These are phyloP conservation scores for Clohesyomyces aquaticus DNA, from an alignment of 495 filamentous ascomycete genomes.

Conservation along the genomic window DNA sequence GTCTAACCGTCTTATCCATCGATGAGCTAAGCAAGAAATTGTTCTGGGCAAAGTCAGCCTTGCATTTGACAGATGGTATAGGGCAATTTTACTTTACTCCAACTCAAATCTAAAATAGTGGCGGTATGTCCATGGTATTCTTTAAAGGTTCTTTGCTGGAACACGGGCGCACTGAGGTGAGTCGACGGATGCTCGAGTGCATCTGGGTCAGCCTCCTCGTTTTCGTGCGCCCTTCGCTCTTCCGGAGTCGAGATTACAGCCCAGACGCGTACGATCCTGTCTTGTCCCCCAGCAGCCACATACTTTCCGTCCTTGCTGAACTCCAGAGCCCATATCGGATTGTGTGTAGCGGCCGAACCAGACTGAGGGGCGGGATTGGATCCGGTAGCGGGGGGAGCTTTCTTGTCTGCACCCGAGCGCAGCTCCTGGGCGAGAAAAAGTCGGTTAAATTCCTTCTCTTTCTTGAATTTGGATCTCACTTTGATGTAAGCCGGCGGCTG, in stretches of 20 bases:
- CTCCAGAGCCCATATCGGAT: constrained; percentile 84
- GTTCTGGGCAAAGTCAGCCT: constrained; percentile 64
- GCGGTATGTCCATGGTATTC: constrained; percentile 86
- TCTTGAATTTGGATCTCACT: constrained; percentile 79
- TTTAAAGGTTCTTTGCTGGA: constrained; percentile 72
- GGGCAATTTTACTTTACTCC: constrained; percentile 95
- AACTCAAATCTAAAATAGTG: constrained; percentile 89
- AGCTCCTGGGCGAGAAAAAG: constrained; percentile 93
- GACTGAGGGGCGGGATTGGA: constrained; percentile 32
- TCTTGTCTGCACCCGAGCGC: constrained; percentile 43
- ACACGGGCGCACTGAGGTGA: constrained; percentile 87
- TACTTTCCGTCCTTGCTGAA: constrained; percentile 94
- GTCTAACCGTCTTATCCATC: constrained; percentile 95
- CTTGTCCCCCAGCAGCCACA: constrained; percentile 86
- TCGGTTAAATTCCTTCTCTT: constrained; percentile 77
- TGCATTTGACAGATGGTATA: too few relatives aligned
- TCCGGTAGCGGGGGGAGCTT: constrained; percentile 9
- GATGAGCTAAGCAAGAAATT: constrained; percentile 96
- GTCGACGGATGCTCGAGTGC: constrained; percentile 52
- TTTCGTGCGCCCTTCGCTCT: constrained; percentile 72
- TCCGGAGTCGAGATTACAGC: constrained; percentile 80
- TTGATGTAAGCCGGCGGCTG: constrained; percentile 91
- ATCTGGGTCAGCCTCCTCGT: constrained; percentile 65
- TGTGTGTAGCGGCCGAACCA: constrained; percentile 44
- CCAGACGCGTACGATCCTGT: constrained; percentile 87